Base-by-base conservation (phyloP, 2,329 filamentous ascomycete species). In the Exophiala phaeomuriformis region DNA sequence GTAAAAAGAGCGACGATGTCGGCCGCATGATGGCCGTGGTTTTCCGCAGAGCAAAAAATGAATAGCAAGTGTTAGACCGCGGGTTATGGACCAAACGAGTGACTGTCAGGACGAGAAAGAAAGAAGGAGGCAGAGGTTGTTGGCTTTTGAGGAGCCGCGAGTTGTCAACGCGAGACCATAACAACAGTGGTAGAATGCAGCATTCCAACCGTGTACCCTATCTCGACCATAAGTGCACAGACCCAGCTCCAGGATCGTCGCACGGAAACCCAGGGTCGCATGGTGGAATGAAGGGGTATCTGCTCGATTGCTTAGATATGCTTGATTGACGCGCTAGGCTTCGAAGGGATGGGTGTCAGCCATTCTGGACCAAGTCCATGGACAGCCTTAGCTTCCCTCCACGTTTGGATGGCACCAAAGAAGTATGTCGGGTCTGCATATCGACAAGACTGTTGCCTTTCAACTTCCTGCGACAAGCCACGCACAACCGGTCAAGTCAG, bases 21-120 rank as follows among this genome's bases (percentile, higher is more conserved):
- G 39, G 53, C 59, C 57, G 56, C 59, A 61, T 61, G 53, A 39
- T 52, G 52, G 42, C 29, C 47, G 4, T 41, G 12, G 10, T 19
- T 37, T 35, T 49, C 50, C 30, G 43, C 33, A 9, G 44, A 47
- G 52, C 39, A 49, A 41, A 35, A 48, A 44, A 29, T 31, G 39
- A 41, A 39, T 32, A 39, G 42, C 32, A 43, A 53, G 37, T 39
- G 51, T 47, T 55, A 52, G 54, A 59, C 54, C 53, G 55, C 58
- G 56, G 55, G 49, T 56, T 47, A 51, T 49, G 47, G 50, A 54
- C 48, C 50, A 60, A 62, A 62, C 42, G 58, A 60, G 53, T 57
- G 59, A 58, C 54, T 58, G 57, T 29, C 36, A 31, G 39, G 39
- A 32, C 29, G 31, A 30, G 53, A 51, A 57, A 45, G 39, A 27